These are phyloP conservation scores for Globisporangium splendens DNA, from an alignment of 352 stramenopile genomes.

Conservation along the genomic window DNA sequence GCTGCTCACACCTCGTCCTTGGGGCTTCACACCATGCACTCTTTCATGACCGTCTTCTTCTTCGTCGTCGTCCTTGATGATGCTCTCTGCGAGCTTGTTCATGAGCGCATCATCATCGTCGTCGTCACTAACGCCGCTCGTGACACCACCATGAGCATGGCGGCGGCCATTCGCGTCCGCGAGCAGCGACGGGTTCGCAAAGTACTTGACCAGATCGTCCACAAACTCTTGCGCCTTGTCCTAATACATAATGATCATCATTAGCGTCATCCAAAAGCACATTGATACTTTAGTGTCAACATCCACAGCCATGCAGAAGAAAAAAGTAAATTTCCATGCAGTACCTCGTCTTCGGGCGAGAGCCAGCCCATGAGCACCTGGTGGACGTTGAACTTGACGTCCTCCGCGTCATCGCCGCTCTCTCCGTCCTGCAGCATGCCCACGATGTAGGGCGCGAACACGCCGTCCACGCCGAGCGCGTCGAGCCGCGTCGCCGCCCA, in stretches of 20 bases:
- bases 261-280: not conserved
- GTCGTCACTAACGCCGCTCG: slow-evolving; percentile 3
- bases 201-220: slow-evolving; percentile 58
- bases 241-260: slow-evolving; percentile 16
- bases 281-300: not conserved
- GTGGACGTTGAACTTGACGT: slow-evolving; percentile 70
- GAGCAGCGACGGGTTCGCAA: slow-evolving; percentile 52
- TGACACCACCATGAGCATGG: not conserved
- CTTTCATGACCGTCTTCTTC: slow-evolving; percentile 5
- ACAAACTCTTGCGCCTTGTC: slow-evolving; percentile 68
- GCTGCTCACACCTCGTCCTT: not conserved
- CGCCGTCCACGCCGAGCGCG: slow-evolving; percentile 69
- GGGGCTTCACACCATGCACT: not conserved
- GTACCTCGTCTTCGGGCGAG: slow-evolving; percentile 66
- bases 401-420: slow-evolving; percentile 44
- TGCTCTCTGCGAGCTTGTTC: slow-evolving; percentile 14
- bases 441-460: slow-evolving; percentile 83
- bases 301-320: not conserved
- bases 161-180: slow-evolving; percentile 22
- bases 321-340: not conserved
- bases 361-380: slow-evolving; percentile 85
- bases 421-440: slow-evolving; percentile 47
- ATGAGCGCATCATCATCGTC: slow-evolving; percentile 17
- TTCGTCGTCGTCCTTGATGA: slow-evolving; percentile 24
- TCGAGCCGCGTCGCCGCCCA: slow-evolving; percentile 69